These are phyloP conservation scores for Lepidium africanum DNA, from an alignment of 345 rosid genomes.

Conservation along the genomic window DNA sequence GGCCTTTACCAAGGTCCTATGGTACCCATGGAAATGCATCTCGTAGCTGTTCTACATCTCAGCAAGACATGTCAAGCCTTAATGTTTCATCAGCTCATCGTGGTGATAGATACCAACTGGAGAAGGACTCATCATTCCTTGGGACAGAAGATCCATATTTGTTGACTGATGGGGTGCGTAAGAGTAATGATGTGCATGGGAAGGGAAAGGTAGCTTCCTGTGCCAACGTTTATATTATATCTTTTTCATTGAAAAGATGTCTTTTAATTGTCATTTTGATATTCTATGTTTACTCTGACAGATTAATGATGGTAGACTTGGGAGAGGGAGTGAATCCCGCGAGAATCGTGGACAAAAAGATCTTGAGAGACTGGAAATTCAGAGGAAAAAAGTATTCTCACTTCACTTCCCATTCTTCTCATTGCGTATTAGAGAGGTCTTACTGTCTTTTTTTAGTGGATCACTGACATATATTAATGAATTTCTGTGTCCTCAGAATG, in stretches of 20 bases:
- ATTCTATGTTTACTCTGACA: conserved; percentile 31
- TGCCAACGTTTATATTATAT: conserved; percentile 6
- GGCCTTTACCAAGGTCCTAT: conserved; percentile 43
- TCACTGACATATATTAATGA: conserved; percentile 13
- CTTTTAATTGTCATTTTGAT: conserved; percentile 5
- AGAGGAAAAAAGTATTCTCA: conserved; percentile 64
- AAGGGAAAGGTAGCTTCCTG: conserved; percentile 30
- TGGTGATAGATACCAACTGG: conserved; percentile 46
- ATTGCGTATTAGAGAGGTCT: not conserved
- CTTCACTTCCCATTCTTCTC: not conserved
- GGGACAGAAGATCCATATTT: conserved; percentile 34
- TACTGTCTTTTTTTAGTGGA: not conserved
- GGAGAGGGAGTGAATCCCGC: conserved; percentile 65
- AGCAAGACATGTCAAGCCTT: conserved; percentile 53
- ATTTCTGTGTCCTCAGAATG: conserved; percentile 46
- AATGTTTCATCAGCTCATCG: conserved; percentile 41
- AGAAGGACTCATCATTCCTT: conserved; percentile 38
- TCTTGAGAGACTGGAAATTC: conserved; percentile 59
- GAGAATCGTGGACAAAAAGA: conserved; percentile 64
- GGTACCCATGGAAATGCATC: conserved; percentile 48
- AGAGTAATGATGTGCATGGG: conserved; percentile 26
- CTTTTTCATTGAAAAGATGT: not conserved
- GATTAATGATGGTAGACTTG: conserved; percentile 59
- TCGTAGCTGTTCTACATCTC: conserved; percentile 49
- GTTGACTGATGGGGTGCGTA: conserved; percentile 24